A percentile compares a stretch with the other conserved stretches of the same genome.
phyloP scores from a whole-genome alignment of 257 asterid genomes.

The Solanum pinnatisectum region DNA sequence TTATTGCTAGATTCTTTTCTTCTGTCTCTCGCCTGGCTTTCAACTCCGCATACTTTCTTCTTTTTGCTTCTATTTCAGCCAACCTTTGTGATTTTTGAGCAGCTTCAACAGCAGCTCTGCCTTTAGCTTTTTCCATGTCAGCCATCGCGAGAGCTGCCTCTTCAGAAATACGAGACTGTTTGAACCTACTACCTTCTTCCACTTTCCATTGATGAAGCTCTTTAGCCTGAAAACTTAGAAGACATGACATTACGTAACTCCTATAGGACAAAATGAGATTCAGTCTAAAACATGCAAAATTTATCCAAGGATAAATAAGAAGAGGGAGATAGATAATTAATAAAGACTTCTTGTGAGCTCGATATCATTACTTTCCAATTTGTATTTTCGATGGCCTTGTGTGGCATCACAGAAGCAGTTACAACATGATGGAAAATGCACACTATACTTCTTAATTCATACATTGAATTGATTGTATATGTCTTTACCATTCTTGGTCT shows the following conservation, averaged over 20 bases:
- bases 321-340: not conserved
- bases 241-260: not conserved
- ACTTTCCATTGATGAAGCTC: constrained; percentile 11
- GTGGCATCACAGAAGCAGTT: not conserved
- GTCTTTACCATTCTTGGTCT: not conserved
- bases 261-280: not conserved
- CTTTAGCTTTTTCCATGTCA: constrained; percentile 11
- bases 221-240: constrained; percentile 5
- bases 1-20: constrained; percentile 1
- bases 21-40: constrained; percentile 3
- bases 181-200: constrained; percentile 5
- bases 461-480: not conserved
- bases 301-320: not conserved
- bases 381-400: not conserved
- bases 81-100: constrained; percentile 8
- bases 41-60: constrained; percentile 7
- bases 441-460: not conserved
- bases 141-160: constrained; percentile 4
- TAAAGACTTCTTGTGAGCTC: not conserved
- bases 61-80: constrained; percentile 14
- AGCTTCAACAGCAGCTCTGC: constrained; percentile 6
- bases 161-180: constrained; percentile 3
- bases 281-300: not conserved
- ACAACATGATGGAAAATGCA: not conserved
- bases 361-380: not conserved